Conservation (phyloP, 2,329 filamentous ascomycete species). For the Knoxdaviesia capensis region DNA sequence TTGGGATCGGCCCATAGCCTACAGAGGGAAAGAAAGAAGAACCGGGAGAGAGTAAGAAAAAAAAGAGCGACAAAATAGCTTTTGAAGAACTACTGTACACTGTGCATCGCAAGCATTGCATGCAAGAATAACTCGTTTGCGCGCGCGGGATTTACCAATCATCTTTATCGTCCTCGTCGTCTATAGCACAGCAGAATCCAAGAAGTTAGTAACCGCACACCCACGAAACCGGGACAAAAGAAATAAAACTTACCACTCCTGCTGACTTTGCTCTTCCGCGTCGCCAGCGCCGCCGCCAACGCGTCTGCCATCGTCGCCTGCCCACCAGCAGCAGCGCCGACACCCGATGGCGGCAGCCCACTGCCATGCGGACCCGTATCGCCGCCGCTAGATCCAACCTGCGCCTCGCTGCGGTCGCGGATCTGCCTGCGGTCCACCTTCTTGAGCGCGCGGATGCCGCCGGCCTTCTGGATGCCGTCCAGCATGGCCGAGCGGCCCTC, state of each 20-base stretch:
- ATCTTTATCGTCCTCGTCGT: constrained; percentile 60
- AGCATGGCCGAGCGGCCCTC: constrained; percentile 36
- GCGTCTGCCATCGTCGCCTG: constrained; percentile 62
- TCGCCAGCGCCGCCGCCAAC: constrained; percentile 55
- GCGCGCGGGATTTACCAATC: constrained; percentile 34
- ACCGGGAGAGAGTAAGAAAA: background rate
- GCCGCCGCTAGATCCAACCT: constrained; percentile 25
- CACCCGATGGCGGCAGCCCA: constrained; percentile 28
- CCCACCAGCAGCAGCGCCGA: constrained; percentile 28
- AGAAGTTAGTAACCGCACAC: background rate
- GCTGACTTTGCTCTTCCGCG: constrained; percentile 84
- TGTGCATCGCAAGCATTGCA: too few species aligned
- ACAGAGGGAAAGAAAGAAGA: background rate
- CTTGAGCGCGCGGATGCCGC: constrained; percentile 47
- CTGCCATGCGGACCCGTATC: constrained; percentile 30
- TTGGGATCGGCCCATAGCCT: too few species aligned
- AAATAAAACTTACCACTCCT: constrained; percentile 59
- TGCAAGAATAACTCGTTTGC: too few species aligned
- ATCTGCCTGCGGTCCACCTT: constrained; percentile 56
- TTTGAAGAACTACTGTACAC: too few species aligned
- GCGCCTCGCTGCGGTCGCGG: constrained; percentile 47
- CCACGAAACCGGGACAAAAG: constrained; percentile 2
- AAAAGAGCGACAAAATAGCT: background rate
- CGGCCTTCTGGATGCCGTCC: constrained; percentile 51
- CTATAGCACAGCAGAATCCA: constrained; percentile 17